phyloP scores from a whole-genome alignment of 164 flowering plant genomes.

The Vitis riparia region DNA sequence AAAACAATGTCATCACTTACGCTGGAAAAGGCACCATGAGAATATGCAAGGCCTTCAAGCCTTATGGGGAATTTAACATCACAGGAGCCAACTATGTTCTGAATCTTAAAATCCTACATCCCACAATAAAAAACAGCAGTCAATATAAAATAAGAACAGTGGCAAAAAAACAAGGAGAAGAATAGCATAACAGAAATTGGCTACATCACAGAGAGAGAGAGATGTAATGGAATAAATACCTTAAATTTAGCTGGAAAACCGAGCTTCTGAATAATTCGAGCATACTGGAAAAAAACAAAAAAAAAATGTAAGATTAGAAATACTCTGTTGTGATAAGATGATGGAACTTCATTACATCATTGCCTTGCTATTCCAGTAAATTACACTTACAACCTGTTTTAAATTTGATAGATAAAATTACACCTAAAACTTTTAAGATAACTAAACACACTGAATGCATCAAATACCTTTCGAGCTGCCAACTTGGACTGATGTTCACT shows the following conservation, averaged over 20 bases:
- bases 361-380: too few species aligned
- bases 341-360: background rate
- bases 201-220: background rate
- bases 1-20: constrained; percentile 38
- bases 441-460: background rate
- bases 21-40: constrained; percentile 84
- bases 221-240: constrained; percentile 37
- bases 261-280: constrained; percentile 91
- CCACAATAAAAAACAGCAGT: background rate
- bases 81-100: constrained; percentile 93
- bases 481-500: constrained; percentile 89
- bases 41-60: constrained; percentile 82
- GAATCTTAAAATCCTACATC: constrained; percentile 84
- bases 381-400: too few species aligned
- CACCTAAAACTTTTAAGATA: background rate
- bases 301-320: background rate
- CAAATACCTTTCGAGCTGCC: constrained; percentile 84
- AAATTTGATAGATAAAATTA: too few species aligned
- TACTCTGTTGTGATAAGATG: background rate
- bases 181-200: background rate
- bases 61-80: constrained; percentile 91
- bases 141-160: constrained; percentile 3
- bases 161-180: background rate
- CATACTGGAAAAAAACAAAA: constrained; percentile 57
- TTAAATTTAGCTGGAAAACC: constrained; percentile 91